Base-by-base conservation (phyloP, 2,329 filamentous ascomycete genomes). In the Arachnomyces sp. region DNA sequence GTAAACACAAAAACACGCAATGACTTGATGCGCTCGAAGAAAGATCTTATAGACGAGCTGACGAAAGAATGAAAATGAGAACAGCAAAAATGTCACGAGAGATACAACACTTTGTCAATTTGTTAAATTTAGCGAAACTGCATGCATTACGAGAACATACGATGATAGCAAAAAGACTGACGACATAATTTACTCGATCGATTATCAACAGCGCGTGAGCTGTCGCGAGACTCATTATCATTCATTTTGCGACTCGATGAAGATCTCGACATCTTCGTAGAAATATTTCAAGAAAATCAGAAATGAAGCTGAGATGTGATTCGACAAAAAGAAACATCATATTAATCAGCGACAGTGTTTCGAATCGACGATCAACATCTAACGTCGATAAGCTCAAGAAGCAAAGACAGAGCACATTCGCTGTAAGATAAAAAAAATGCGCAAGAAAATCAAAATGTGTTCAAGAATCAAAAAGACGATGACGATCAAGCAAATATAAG, bases 281-380 rank as follows among this genome's bases (percentile, higher is more conserved):
- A 7, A 35, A 38, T 25, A 42, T 25, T 15, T 35, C 28, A 31
- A 42, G 34, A 2, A 42, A 14, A 38, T 42, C 20, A 8, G 39
- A 34, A 32, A 38, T 28, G 33, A 42, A 38, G 31, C 39, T 38
- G n/a, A 42, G 25, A 6, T 42, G 34, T 29, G 32, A 9, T 3
- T 12, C 18, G 28, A 18, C 14, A n/a, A 38, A 34, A n/a, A 42
- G 39, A 25, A 38, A 34, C 7, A 31, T 33, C 34, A 42, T 31
- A 14, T 38, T 37, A 7, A 42, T 5, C 28, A 42, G 28, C 25
- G 39, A 38, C 25, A 42, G 28, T 12, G 15, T 25, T 25, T 28
- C 39, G 11, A 29, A 28, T 13, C 32, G 39, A 17, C 12, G 30
- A 38, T 28, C 34, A 42, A 29, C 39, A n/a, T 40, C 30, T 8